Percentiles rank a stretch among this genome's conserved stretches.
phyloP scores from a whole-genome alignment of 768 basidiomycete genomes.

The Amanita inopinata region DNA sequence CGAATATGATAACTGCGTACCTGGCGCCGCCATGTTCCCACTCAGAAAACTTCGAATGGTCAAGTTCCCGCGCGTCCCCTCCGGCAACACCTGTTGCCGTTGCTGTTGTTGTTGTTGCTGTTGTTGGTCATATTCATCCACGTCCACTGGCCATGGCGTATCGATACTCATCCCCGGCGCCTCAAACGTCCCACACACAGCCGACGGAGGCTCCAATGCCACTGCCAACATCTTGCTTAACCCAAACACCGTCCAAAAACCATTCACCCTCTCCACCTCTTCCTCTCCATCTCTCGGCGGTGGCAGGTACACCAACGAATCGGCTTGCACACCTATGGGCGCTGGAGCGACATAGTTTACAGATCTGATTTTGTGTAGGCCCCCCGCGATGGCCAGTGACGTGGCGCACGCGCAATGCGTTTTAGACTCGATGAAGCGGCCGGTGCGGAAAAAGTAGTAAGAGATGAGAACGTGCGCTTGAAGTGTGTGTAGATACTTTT shows the following conservation, averaged over 20 bases:
- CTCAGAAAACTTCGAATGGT: constrained; percentile 43
- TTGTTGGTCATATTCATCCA: constrained; percentile 29
- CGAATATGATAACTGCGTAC: constrained; percentile 16
- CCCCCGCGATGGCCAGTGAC: constrained; percentile 35
- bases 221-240: constrained; percentile 51
- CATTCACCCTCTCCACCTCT: constrained; percentile 57
- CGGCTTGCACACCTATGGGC: constrained; percentile 28
- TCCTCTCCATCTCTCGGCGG: constrained; percentile 36
- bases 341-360: constrained; percentile 25
- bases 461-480: constrained; percentile 59
- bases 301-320: constrained; percentile 30
- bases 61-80: constrained; percentile 31
- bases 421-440: constrained; percentile 51
- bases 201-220: constrained; percentile 39
- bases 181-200: constrained; percentile 46
- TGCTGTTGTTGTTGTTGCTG: constrained; percentile 9
- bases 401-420: constrained; percentile 45
- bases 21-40: constrained; percentile 19
- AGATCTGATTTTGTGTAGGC: constrained; percentile 38
- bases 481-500: constrained; percentile 40
- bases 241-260: constrained; percentile 53
- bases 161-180: constrained; percentile 40
- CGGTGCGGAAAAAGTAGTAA: constrained; percentile 54
- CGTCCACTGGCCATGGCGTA: constrained; percentile 43
- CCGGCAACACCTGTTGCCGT: constrained; percentile 1